Percentiles rank a stretch among this genome's conserved stretches.
phyloP scores from a whole-genome alignment of 306 rosid species.

The Arachis hypogaea region DNA sequence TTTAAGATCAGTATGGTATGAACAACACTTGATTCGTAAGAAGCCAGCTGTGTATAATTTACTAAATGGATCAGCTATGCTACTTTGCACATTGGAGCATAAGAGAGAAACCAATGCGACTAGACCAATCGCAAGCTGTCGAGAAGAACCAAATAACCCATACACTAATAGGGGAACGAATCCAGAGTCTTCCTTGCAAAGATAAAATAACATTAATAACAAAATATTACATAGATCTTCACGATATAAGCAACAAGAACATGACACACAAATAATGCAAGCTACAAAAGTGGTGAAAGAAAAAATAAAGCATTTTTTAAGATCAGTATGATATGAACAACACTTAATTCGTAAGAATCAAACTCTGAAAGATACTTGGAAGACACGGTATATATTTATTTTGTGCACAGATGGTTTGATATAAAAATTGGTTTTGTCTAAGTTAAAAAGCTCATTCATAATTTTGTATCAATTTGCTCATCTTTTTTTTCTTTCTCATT shows the following conservation, averaged over 20 bases:
- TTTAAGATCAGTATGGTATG: slow-evolving; percentile 22
- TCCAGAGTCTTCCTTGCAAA: slow-evolving; percentile 65
- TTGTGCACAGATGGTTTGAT: slow-evolving; percentile 15
- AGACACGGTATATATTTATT: background rate
- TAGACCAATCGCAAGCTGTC: slow-evolving; percentile 99
- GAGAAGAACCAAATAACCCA: slow-evolving; percentile 94
- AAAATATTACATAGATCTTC: slow-evolving; percentile 12
- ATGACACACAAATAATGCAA: slow-evolving; percentile 4
- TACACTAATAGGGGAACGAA: slow-evolving; percentile 90
- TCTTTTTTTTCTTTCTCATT: background rate
- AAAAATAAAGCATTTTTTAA: slow-evolving; percentile 28
- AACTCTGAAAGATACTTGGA: background rate
- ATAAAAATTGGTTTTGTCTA: background rate
- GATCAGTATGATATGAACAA: slow-evolving; percentile 25
- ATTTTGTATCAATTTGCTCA: background rate
- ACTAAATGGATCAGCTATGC: slow-evolving; percentile 76
- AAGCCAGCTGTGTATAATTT: slow-evolving; percentile 59
- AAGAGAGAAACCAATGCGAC: slow-evolving; percentile 99
- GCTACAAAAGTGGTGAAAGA: background rate
- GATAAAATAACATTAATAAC: slow-evolving; percentile 30
- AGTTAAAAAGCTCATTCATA: background rate
- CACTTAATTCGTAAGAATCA: slow-evolving; percentile 4
- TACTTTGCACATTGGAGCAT: slow-evolving; percentile 71
- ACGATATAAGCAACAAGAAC: slow-evolving; percentile 28
- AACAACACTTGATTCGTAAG: background rate